Evolutionary conservation across 2,329 filamentous ascomycete genomes (phyloP).

Genomic region (Scopulariopsis brevicaulis): DNA sequence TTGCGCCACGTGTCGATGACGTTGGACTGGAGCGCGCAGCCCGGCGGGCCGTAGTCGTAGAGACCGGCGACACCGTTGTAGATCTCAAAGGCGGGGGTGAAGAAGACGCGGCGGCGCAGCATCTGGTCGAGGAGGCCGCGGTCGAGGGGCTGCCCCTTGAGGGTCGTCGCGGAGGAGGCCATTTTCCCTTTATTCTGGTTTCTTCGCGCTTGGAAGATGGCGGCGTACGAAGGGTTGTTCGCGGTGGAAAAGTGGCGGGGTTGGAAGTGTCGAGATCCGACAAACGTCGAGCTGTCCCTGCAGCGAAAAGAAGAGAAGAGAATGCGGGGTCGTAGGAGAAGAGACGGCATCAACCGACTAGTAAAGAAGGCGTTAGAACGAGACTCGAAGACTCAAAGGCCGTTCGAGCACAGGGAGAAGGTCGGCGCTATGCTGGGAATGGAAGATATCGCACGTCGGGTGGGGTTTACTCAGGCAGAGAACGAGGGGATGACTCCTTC

Average conservation of each 20-base stretch:
- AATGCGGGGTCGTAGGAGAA: neutral
- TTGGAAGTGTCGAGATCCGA: conserved; percentile 2
- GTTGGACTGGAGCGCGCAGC: conserved; percentile 76
- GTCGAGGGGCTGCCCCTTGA: conserved; percentile 85
- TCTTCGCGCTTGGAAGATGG: conserved; percentile 4
- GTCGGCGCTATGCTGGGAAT: neutral
- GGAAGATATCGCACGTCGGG: neutral
- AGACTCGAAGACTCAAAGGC: neutral
- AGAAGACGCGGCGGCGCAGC: conserved; percentile 82
- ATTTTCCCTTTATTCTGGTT: conserved; percentile 19
- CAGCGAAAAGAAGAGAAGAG: conserved; percentile 5
- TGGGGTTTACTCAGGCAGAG: neutral
- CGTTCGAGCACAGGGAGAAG: neutral
- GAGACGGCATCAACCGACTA: conserved; percentile 3
- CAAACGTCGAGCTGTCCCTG: conserved; percentile 2
- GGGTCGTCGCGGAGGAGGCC: conserved; percentile 54
- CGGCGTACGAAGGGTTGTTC: conserved; percentile 4
- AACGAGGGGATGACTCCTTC: neutral
- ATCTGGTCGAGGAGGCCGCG: conserved; percentile 71
- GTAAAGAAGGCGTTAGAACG: neutral
- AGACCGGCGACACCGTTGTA: conserved; percentile 83
- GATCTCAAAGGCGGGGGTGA: conserved; percentile 91
- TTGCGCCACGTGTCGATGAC: conserved; percentile 85
- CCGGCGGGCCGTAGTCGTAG: conserved; percentile 88
- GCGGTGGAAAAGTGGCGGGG: conserved; percentile 2